Base-by-base conservation (phyloP, 345 rosid genomes). In the Acer campestre region DNA sequence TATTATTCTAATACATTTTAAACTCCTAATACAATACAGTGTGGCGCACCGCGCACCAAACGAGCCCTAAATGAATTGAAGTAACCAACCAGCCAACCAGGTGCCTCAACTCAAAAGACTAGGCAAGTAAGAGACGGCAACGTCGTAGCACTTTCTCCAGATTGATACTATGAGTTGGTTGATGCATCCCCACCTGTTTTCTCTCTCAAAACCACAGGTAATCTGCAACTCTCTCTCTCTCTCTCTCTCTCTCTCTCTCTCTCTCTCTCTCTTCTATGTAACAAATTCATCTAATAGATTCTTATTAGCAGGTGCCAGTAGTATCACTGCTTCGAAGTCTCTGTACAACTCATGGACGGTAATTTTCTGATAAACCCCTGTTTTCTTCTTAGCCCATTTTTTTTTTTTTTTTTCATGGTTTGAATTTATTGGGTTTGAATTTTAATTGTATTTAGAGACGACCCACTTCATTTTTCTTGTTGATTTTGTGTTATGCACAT, bases 271-370 rank as follows among this genome's bases (percentile, higher is more conserved):
- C 13, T 53, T 58, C 71, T 27, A 22, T 46, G 8, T 20, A 1
- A 58, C 63, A 18, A 59, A 16, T 18, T 59, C 63, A 20, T 59
- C 3, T 22, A 9, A 22, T 59, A 13, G 4, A 53, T 53, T 22
- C 27, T 59, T 59, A 7, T 9, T 59, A 11, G 3, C 77, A 92
- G 98, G 85, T 69, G 70, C 86, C 85, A 68, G 23, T 82, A 16
- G 46, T 73, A 53, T 88, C 90, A 35, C 77, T 84, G 44, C 74
- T 81, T 76, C 80, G 53, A 20, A 70, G 48, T 62, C 76, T 83
- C 65, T 65, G 75, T 16, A 75, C 81, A 69, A 44, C 44, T 80
- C 83, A 90, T 85, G 90, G 86, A 87, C 79, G 97, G 98, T 94
- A 85, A 53, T 74, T 75, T 9, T 12, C 77, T 67, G 40, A 22